phyloP scores from a whole-genome alignment of 2,329 filamentous ascomycete species.

The Thyridium curvatum region DNA sequence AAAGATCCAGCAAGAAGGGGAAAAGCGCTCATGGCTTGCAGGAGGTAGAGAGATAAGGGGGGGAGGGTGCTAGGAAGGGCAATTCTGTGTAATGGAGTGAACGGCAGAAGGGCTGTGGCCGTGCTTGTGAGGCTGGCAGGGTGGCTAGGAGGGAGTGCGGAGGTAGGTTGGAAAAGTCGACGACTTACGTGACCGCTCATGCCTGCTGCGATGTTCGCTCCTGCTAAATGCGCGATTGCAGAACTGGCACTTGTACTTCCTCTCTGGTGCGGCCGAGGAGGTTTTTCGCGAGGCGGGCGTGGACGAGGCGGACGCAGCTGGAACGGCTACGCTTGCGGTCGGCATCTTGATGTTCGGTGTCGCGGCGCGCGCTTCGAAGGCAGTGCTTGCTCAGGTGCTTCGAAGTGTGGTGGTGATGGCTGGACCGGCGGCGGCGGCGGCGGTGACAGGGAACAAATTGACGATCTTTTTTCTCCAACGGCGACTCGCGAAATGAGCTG shows the following conservation, averaged over 20 bases:
- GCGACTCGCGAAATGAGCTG: background rate
- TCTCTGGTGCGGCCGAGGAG: slow-evolving; percentile 68
- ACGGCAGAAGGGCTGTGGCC: too few relatives aligned
- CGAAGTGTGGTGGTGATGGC: too few relatives aligned
- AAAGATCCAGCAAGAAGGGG: too few relatives aligned
- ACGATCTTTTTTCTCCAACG: slow-evolving; percentile 5
- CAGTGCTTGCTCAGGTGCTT: too few relatives aligned
- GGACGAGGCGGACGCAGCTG: slow-evolving; percentile 58
- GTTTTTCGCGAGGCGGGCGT: slow-evolving; percentile 70
- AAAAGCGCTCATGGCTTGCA: slow-evolving; percentile 1
- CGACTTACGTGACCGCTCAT: slow-evolving; percentile 95
- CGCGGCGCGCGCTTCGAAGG: slow-evolving; percentile 12
- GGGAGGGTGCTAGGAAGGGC: slow-evolving; percentile 9
- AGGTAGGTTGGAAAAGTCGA: too few relatives aligned
- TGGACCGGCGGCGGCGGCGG: slow-evolving; percentile 14
- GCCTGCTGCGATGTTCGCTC: slow-evolving; percentile 92
- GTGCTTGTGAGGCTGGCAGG: too few relatives aligned
- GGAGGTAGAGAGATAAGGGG: slow-evolving; percentile 4
- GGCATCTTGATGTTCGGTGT: slow-evolving; percentile 53
- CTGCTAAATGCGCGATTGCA: slow-evolving; percentile 96
- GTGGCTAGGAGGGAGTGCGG: too few relatives aligned
- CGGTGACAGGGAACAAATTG: slow-evolving; percentile 2
- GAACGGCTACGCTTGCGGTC: slow-evolving; percentile 60
- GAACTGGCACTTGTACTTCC: slow-evolving; percentile 99
- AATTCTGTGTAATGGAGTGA: too few relatives aligned